A percentile compares a stretch with the other conserved stretches of the same genome.
Conservation (phyloP, 345 rosid genomes). For the Sisymbrium altissimum region DNA sequence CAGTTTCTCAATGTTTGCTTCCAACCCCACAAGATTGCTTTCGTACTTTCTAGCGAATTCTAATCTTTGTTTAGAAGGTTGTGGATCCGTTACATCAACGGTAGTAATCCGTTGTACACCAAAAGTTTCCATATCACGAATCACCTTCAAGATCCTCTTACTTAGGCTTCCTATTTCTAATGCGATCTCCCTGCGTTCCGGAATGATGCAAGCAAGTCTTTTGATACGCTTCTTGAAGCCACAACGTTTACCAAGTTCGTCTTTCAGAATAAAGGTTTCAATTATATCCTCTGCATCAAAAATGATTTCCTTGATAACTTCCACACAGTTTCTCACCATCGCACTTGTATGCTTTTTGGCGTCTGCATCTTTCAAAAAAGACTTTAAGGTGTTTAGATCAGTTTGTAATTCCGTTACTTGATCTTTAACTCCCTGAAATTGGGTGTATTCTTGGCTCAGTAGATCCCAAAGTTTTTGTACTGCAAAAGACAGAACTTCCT, state of each 20-base stretch:
- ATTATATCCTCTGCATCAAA: conserved; percentile 31
- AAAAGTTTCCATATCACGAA: too few species aligned
- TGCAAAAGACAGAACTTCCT: conserved; percentile 8
- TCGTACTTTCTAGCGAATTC: conserved; percentile 9
- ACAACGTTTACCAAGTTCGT: not conserved
- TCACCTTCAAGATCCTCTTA: too few species aligned
- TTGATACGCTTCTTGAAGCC: not conserved
- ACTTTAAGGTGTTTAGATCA: conserved; percentile 22
- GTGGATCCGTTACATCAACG: too few species aligned
- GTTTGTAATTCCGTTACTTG: conserved; percentile 8
- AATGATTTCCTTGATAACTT: conserved; percentile 23
- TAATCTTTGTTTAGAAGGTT: not conserved
- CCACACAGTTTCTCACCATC: conserved; percentile 21
- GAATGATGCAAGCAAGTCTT: not conserved
- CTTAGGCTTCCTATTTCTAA: not conserved
- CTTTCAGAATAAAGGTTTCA: conserved; percentile 19
- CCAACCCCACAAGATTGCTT: conserved; percentile 39
- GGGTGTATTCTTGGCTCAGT: not conserved
- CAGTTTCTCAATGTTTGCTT: conserved; percentile 10
- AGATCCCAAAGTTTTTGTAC: conserved; percentile 20
- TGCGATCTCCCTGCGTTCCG: not conserved
- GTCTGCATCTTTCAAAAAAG: conserved; percentile 32
- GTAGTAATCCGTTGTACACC: too few species aligned
- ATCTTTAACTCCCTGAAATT: not conserved
- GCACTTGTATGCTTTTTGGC: conserved; percentile 20